Conservation (phyloP, 352 stramenopile genomes). For the Phytophthora boehmeriae region DNA sequence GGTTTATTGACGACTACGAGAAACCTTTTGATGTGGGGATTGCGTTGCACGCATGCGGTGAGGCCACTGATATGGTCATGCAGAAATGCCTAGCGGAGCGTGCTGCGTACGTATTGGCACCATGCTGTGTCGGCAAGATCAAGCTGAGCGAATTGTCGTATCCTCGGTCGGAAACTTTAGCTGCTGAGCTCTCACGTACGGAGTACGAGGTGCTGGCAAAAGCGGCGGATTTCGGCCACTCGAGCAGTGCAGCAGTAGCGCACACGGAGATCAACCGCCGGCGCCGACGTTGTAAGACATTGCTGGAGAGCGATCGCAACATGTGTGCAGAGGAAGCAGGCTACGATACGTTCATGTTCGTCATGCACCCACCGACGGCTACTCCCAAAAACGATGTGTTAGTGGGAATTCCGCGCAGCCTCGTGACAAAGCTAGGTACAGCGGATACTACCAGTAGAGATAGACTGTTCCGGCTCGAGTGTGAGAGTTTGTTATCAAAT, state of each 20-base stretch:
- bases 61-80: slow-evolving; percentile 85
- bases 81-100: slow-evolving; percentile 65
- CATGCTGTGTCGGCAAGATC: slow-evolving; percentile 85
- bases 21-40: slow-evolving; percentile 79
- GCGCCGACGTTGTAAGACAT: slow-evolving; percentile 77
- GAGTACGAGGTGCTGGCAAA: slow-evolving; percentile 84
- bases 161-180: slow-evolving; percentile 57
- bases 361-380: slow-evolving; percentile 73
- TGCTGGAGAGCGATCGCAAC: slow-evolving; percentile 84
- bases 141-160: slow-evolving; percentile 68
- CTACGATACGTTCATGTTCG: slow-evolving; percentile 76
- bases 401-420: slow-evolving; percentile 56
- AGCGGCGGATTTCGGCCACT: slow-evolving; percentile 78
- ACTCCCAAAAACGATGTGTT: slow-evolving; percentile 88
- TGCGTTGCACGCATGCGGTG: slow-evolving; percentile 79
- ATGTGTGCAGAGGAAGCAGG: slow-evolving; percentile 52
- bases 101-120: slow-evolving; percentile 77
- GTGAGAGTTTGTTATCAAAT: slow-evolving; percentile 29
- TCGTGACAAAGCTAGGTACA: not conserved
- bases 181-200: slow-evolving; percentile 45
- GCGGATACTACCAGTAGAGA: not conserved
- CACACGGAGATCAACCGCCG: slow-evolving; percentile 53
- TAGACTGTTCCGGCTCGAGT: slow-evolving; percentile 35
- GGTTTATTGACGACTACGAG: slow-evolving; percentile 73
- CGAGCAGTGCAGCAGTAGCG: slow-evolving; percentile 41